A percentile compares a stretch with the other conserved stretches of the same genome.
phyloP scores from a whole-genome alignment of 768 basidiomycete species.

The Podaxis pistillaris region DNA sequence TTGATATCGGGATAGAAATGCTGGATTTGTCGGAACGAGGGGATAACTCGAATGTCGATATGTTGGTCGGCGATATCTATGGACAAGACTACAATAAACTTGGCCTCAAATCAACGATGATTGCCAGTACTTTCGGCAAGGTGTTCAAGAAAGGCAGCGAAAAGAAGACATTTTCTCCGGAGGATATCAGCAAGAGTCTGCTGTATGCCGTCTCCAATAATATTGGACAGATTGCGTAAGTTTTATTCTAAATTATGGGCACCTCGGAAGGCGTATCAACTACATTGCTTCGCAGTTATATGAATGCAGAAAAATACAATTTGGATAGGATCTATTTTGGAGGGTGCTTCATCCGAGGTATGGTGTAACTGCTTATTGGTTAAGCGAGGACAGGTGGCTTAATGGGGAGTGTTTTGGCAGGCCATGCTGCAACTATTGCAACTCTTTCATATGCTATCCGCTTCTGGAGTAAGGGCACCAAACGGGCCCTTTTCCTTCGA shows the following conservation, averaged over 20 bases:
- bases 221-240: constrained; percentile 99
- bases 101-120: constrained; percentile 96
- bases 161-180: constrained; percentile 77
- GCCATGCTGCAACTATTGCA: constrained; percentile 95
- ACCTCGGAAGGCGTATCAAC: background rate
- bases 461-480: constrained; percentile 98
- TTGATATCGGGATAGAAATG: constrained; percentile 69
- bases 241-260: constrained; percentile 22
- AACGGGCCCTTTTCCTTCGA: constrained; percentile 92
- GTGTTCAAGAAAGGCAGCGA: constrained; percentile 89
- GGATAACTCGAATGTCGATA: constrained; percentile 92
- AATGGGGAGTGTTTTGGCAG: constrained; percentile 38
- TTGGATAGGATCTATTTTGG: constrained; percentile 98
- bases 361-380: constrained; percentile 21
- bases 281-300: constrained; percentile 60
- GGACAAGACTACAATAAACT: constrained; percentile 96
- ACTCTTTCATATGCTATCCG: constrained; percentile 98
- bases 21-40: constrained; percentile 89
- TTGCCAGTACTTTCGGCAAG: constrained; percentile 97
- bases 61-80: constrained; percentile 99
- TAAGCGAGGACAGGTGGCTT: constrained; percentile 5
- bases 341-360: constrained; percentile 97
- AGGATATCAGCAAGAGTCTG: constrained; percentile 93
- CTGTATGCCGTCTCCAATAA: constrained; percentile 98
- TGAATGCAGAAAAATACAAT: constrained; percentile 99